Base-by-base conservation (phyloP, 495 filamentous ascomycete species). In the Aspergillus campestris region DNA sequence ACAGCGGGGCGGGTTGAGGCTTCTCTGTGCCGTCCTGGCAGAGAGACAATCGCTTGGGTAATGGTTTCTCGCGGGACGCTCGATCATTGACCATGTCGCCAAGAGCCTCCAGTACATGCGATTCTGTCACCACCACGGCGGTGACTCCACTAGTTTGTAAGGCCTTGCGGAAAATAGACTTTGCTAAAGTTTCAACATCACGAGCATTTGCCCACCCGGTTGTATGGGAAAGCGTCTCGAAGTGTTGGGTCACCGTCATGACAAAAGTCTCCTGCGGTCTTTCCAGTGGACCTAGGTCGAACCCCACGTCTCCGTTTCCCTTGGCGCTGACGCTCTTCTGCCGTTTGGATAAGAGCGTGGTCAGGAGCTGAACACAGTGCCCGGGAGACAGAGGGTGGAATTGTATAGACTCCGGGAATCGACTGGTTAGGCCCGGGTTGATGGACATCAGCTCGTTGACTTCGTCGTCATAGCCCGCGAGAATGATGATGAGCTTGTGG, bases 381-480 rank as follows among this genome's bases (percentile, higher is more conserved):
- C 50, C 49, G 4, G 73, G 64, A 11, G 40, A 56, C 15, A 80
- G 44, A 8, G 51, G 38, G 0, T 47, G 47, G 45, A 79, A 81
- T 2, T 64, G 47, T 7, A 81, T 44, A 24, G 65, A 61, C 10
- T 75, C 73, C 0, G 74, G 59, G 58, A 79, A 79, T 6, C 74
- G 69, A 48, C 76, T 76, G 1, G 66, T 65, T 6, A 81, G 52
- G 2, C 76, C 76, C 0, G 62, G 60, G 38, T 79, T 79, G 8
- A 63, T 56, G 2, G 58, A 44, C 75, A 90, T 78, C 1, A 92
- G 71, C 0, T 72, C 65, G 54, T 89, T 80, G 51, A 90, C 89
- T 30, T 88, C 81, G 0, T 65, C 31, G 45, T 61, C 59, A 38
- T 90, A 89, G 2, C 86, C 86, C 0, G 87, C 86, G 0, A 90